phyloP scores from a whole-genome alignment of 2,329 filamentous ascomycete genomes.

The Cytospora paraplurivora region DNA sequence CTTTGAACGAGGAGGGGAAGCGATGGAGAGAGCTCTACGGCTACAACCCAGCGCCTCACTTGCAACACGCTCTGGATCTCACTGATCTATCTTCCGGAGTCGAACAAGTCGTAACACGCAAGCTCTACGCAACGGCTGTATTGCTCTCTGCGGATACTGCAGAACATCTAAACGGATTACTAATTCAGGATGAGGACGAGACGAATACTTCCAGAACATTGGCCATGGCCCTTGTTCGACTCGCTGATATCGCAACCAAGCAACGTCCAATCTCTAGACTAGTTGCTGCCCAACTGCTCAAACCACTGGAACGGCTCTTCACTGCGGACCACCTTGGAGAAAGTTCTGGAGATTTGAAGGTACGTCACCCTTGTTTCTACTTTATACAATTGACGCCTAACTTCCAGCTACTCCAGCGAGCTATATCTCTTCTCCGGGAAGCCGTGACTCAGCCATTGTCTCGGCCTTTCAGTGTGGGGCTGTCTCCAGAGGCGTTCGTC shows the following conservation, averaged over 20 bases:
- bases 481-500: constrained; percentile 15
- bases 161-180: constrained; percentile 26
- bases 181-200: constrained; percentile 29
- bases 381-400: constrained; percentile 8
- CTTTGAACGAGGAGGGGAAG: constrained; percentile 45
- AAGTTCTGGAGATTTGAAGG: constrained; percentile 15
- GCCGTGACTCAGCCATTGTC: constrained; percentile 2
- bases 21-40: constrained; percentile 40
- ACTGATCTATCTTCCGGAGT: constrained; percentile 17
- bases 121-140: constrained; percentile 35
- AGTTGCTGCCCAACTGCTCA: constrained; percentile 33
- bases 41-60: constrained; percentile 39
- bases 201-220: constrained; percentile 27
- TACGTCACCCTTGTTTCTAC: constrained; percentile 14
- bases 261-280: constrained; percentile 35
- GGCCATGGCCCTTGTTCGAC: constrained; percentile 33
- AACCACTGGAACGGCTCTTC: constrained; percentile 16
- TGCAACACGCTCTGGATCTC: constrained; percentile 41
- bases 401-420: constrained; percentile 7
- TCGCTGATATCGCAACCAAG: constrained; percentile 31
- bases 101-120: constrained; percentile 31
- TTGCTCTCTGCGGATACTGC: constrained; percentile 33
- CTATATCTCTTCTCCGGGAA: constrained; percentile 17
- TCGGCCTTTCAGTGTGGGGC: constrained; percentile 11
- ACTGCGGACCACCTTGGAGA: background rate